Percentiles rank a stretch among this genome's conserved stretches.
Conservation (phyloP, 202 grass and related monocot species). For the Musa balbisiana region DNA sequence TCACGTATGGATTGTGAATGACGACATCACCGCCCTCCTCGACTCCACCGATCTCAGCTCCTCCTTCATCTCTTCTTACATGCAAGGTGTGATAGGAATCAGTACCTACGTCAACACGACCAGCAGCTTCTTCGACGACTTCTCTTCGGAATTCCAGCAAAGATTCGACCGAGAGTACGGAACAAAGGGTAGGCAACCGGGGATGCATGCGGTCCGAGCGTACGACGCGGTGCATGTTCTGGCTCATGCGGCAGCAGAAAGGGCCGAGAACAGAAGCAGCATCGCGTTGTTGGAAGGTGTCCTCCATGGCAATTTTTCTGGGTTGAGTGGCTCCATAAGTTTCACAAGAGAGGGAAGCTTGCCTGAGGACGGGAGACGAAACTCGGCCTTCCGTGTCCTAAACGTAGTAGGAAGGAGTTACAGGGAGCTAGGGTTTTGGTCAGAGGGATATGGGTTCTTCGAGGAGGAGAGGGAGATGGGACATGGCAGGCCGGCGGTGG, state of each 20-base stretch:
- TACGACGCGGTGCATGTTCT: not conserved
- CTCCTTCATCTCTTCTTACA: conserved; percentile 27
- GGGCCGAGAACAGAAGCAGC: not conserved
- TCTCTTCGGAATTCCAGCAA: conserved; percentile 5
- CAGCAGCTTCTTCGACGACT: not conserved
- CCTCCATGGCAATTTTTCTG: not conserved
- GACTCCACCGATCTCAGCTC: conserved; percentile 22
- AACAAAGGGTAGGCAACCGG: conserved; percentile 9
- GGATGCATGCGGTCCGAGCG: conserved; percentile 2
- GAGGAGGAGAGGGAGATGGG: conserved; percentile 8
- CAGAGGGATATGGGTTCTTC: conserved; percentile 20
- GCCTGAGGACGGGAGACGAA: not conserved
- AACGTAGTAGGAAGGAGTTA: conserved; percentile 30
- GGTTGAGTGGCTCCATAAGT: conserved; percentile 2
- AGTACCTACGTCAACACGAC: conserved; percentile 16
- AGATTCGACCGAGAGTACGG: not conserved
- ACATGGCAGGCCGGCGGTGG: not conserved
- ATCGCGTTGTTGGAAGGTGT: not conserved
- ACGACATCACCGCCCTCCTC: conserved; percentile 30
- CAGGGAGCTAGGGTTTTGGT: conserved; percentile 26
- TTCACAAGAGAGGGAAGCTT: not conserved
- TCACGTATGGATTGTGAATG: conserved; percentile 23
- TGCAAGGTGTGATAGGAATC: conserved; percentile 33
- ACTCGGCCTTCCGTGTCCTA: conserved; percentile 16
- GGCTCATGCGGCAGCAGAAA: not conserved